Evolutionary conservation across 1,284 basidiomycete species (phyloP).

Genomic region (Heterobasidion occidentale): DNA sequence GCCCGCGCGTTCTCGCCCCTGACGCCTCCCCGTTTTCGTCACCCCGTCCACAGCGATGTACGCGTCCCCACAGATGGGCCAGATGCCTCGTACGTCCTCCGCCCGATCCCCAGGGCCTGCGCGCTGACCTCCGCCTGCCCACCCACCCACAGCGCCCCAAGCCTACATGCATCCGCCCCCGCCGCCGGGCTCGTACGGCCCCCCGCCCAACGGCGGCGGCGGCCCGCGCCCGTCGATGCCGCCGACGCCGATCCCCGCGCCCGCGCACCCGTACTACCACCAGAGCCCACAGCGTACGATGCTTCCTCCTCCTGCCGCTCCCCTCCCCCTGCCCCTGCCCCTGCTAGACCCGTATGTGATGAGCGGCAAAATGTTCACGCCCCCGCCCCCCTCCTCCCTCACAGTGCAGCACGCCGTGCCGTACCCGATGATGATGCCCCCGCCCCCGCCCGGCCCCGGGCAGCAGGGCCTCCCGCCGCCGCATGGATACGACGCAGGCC

Average conservation of each 20-base stretch:
- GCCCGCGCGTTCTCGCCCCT: background rate
- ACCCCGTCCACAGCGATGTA: slow-evolving; percentile 57
- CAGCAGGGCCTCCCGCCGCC: slow-evolving; percentile 29
- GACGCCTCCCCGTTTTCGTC: background rate
- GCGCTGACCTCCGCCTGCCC: background rate
- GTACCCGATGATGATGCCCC: slow-evolving; percentile 83
- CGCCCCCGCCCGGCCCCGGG: slow-evolving; percentile 44
- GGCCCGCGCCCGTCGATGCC: slow-evolving; percentile 72
- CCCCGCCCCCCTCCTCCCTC: background rate
- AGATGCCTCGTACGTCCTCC: slow-evolving; percentile 67
- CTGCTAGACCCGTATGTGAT: too few species aligned
- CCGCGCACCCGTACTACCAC: slow-evolving; percentile 79
- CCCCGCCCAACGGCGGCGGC: slow-evolving; percentile 64
- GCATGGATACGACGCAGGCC: slow-evolving; percentile 64
- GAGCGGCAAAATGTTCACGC: too few species aligned
- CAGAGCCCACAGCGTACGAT: slow-evolving; percentile 76
- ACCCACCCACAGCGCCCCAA: slow-evolving; percentile 40
- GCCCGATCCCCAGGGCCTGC: background rate
- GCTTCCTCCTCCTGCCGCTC: slow-evolving; percentile 25
- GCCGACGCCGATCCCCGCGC: slow-evolving; percentile 75
- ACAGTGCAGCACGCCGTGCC: slow-evolving; percentile 76
- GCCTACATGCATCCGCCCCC: slow-evolving; percentile 63
- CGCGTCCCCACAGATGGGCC: slow-evolving; percentile 64
- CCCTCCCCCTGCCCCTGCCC: too few species aligned
- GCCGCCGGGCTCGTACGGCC: slow-evolving; percentile 52